Base-by-base conservation (phyloP, 371 early-diverging fungal species). In the Fennellomyces sp. region DNA sequence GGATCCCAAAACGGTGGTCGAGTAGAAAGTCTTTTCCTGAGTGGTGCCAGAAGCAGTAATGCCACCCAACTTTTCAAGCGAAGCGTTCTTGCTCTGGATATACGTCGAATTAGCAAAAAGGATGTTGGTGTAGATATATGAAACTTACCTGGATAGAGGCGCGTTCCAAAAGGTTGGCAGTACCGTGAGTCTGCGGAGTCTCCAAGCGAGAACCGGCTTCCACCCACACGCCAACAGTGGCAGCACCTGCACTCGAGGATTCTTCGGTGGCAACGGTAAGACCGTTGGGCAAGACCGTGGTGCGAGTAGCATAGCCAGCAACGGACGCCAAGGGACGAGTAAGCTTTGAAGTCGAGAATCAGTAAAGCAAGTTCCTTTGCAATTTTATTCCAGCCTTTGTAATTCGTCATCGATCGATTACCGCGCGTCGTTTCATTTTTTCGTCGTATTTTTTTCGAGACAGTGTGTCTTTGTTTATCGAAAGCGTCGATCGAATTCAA, bases 171-270 rank as follows among this genome's bases (percentile, higher is more conserved):
- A 97, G 93, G 82, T 96, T 95, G 52, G 97, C 97, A 39, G 90
- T 85, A 45, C 97, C 97, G 70, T 96, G 94, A 81, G 89, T 93
- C 70, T 83, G 79, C 61, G 78, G 82, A 57, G 70, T 88, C 77
- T 97, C 97, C 70, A 87, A 89, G 61, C 96, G 86, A 61, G 91
- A 90, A 57, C 97, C 97, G 47, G 96, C 93, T 78, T 93, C 91
- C 62, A 96, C 94, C 93, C 95, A 96, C 15, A 97, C 89, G 63
- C 97, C 97, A 47, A 97, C 96, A 41, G 97, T 95, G 53, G 97
- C 95, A 28, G 96, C 93, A 80, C 94, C 88, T 70, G 86, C 80
- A 56, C 83, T 80, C 11, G 91, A 89, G 84, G 92, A 90, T 56
- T 89, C 66, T 78, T 97, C 96, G 56, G 96, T 91, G 27, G 97